phyloP scores from a whole-genome alignment of 2,329 filamentous ascomycete species.

The Lachnellula hyalina region DNA sequence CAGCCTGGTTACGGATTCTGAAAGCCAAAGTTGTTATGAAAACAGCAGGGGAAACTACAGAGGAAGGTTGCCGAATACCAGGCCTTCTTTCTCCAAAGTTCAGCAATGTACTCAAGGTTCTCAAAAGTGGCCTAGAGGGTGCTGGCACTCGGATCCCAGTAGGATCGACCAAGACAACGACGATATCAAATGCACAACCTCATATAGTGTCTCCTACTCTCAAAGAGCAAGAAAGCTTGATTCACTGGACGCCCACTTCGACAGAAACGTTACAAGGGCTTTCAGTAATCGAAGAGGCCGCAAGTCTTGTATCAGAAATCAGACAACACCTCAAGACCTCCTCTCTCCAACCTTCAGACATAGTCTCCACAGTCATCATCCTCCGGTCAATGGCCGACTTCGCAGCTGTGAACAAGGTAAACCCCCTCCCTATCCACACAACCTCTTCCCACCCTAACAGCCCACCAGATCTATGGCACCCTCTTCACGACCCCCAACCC shows the following conservation, averaged over 20 bases:
- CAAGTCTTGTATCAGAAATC: slow-evolving; percentile 43
- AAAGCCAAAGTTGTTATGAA: slow-evolving; percentile 44
- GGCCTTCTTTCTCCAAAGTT: slow-evolving; percentile 63
- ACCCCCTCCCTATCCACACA: not conserved
- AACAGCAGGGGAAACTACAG: slow-evolving; percentile 35
- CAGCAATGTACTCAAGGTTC: slow-evolving; percentile 11
- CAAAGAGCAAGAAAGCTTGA: not conserved
- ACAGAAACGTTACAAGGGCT: not conserved
- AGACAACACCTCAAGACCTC: slow-evolving; percentile 35
- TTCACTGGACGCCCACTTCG: slow-evolving; percentile 19
- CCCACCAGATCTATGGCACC: slow-evolving; percentile 55
- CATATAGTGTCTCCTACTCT: not conserved
- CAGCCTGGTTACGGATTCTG: slow-evolving; percentile 62
- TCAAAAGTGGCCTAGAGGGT: slow-evolving; percentile 1
- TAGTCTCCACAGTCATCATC: slow-evolving; percentile 59
- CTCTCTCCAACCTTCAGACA: slow-evolving; percentile 35
- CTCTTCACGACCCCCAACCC: slow-evolving; percentile 77
- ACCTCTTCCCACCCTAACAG: not conserved
- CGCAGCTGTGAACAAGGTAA: slow-evolving; percentile 57
- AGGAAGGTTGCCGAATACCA: slow-evolving; percentile 48
- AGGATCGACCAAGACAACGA: not conserved
- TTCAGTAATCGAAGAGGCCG: slow-evolving; percentile 44
- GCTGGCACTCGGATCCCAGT: not conserved
- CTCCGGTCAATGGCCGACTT: slow-evolving; percentile 80
- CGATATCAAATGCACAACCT: not conserved